phyloP scores from a whole-genome alignment of 1,284 basidiomycete genomes.

The Trichosporon ovoides region DNA sequence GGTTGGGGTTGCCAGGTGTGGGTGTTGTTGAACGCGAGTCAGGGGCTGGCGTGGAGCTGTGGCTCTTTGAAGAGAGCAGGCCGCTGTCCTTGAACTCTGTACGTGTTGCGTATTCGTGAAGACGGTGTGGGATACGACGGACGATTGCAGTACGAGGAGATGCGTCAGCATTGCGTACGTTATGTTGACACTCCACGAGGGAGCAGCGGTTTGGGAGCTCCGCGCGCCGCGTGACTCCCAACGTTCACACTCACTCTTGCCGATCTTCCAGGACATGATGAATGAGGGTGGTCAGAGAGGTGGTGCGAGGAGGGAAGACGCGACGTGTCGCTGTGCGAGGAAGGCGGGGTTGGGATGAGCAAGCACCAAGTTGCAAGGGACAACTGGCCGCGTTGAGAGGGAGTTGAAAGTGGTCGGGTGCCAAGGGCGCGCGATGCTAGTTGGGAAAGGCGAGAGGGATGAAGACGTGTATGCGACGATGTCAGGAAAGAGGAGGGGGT shows the following conservation, averaged over 20 bases:
- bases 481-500: too few relatives aligned
- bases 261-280: conserved; percentile 51
- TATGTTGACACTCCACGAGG: neutral
- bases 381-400: too few relatives aligned
- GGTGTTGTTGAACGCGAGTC: conserved; percentile 48
- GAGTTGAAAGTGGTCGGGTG: too few relatives aligned
- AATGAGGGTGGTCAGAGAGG: neutral
- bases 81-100: conserved; percentile 48
- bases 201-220: too few relatives aligned
- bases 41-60: conserved; percentile 27
- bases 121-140: too few relatives aligned
- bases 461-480: too few relatives aligned
- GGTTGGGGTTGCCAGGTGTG: conserved; percentile 47
- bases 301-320: neutral
- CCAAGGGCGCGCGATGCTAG: too few relatives aligned
- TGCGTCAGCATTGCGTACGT: conserved; percentile 12
- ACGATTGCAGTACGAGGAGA: too few relatives aligned
- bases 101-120: too few relatives aligned
- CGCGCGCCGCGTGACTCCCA: neutral
- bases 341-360: neutral
- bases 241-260: conserved; percentile 50
- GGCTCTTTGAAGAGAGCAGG: conserved; percentile 32
- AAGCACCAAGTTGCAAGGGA: too few relatives aligned
- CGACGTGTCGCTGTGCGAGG: neutral
- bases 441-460: too few relatives aligned